Conservation (phyloP, 108 stramenopile species). For the Cyclotella atomus region DNA sequence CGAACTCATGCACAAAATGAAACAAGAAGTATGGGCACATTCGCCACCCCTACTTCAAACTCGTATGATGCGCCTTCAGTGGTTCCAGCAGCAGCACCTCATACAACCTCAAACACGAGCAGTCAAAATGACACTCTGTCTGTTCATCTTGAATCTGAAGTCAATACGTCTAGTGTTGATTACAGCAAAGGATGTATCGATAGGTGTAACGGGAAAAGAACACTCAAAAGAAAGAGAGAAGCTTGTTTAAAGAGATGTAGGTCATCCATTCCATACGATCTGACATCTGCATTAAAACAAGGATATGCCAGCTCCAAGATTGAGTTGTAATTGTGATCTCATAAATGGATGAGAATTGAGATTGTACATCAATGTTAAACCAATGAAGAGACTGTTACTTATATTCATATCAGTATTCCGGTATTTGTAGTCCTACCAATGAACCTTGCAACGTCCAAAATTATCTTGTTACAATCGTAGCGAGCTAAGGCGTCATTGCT, state of each 20-base stretch:
- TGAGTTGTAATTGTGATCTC: background rate
- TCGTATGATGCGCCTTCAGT: background rate
- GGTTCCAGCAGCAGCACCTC: background rate
- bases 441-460: no score
- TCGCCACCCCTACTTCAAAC: background rate
- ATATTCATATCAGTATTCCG: no score
- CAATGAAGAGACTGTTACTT: no score
- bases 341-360: no score
- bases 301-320: background rate
- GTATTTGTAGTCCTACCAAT: no score
- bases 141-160: background rate
- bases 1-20: no score
- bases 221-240: constrained; percentile 1
- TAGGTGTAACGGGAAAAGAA: constrained; percentile 4
- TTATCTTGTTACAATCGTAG: no score
- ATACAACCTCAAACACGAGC: no score
- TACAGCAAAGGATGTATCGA: background rate
- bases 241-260: constrained; percentile 1
- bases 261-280: background rate
- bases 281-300: background rate
- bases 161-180: background rate
- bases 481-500: no score
- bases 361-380: no score
- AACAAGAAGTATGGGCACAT: no score
- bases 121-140: background rate